Evolutionary conservation across 495 filamentous ascomycete genomes (phyloP), one percentile per base, ranked within the genome.

Genomic region (Neurospora tetrasperma): DNA sequence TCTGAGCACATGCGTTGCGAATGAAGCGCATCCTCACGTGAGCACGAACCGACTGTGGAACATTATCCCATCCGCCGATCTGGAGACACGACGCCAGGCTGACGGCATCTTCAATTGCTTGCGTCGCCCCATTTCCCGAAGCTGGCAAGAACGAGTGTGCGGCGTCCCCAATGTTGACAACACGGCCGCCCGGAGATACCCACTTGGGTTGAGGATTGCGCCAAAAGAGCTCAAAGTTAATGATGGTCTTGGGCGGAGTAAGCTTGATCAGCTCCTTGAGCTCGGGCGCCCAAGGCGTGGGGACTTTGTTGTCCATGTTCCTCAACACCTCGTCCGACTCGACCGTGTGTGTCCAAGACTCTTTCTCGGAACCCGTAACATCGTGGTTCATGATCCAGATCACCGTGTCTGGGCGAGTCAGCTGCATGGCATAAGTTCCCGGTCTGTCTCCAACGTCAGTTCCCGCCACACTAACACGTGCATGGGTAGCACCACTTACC

Each of bases 121-220:
- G 90, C 7, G 89, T 91, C 8, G 88, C 90, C 5, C 90, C 91
- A 73, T 91, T 89, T 10, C 86, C 86, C 2, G 86, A 89, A 1
- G 89, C 89, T 0, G 90, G 90, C 11, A 92, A 81, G 78, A 91
- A 91, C 18, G 90, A 88, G 80, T 93, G 91, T 14, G 91, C 90
- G 0, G 88, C 85, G 73, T 92, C 91, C 27, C 90, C 91, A 62
- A 92, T 82, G 59, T 89, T 83, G 43, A 88, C 84, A 4, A 91
- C 88, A 11, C 86, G 86, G n/a, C 83, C 88, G 5, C 84, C 83
- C 12, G 84, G 81, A n/a, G 87, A 90, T 0, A 87, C 82, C 90
- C 90, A 93, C 5, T 82, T 85, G 5, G 88, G 87, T 27, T 89
- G 84, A 11, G 89, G 89, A 75, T 92, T 84, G 54, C 90, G 84